phyloP scores from a whole-genome alignment of 2,329 filamentous ascomycete species.

The Sporothrix variecibatus region DNA sequence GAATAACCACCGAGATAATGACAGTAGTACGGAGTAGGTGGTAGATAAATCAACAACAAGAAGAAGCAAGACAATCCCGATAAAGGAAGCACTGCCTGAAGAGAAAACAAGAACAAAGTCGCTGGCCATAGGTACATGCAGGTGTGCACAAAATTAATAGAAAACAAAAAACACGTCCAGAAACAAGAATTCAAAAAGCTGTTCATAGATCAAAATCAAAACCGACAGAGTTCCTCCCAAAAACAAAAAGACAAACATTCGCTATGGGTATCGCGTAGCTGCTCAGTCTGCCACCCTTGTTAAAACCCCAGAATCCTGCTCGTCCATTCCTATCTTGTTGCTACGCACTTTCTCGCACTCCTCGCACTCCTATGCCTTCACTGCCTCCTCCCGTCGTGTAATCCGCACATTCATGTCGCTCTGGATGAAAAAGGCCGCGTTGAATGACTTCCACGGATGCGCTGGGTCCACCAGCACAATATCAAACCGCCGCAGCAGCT shows the following conservation, averaged over 20 bases:
- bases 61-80: neutral
- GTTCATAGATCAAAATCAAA: neutral
- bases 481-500: conserved; percentile 37
- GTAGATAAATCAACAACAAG: neutral
- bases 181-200: neutral
- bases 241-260: too few species aligned
- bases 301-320: neutral
- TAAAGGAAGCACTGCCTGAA: too few species aligned
- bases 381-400: conserved; percentile 20
- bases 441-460: conserved; percentile 38
- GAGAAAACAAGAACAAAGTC: neutral
- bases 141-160: neutral
- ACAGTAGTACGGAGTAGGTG: neutral
- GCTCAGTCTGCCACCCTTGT: neutral
- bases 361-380: neutral
- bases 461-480: conserved; percentile 35
- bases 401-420: conserved; percentile 30
- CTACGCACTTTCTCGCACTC: neutral
- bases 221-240: neutral
- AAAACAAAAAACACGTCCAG: neutral
- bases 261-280: conserved; percentile 18
- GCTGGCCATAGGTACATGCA: neutral
- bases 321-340: neutral
- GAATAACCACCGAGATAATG: neutral
- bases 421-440: conserved; percentile 31